These are phyloP conservation scores for Paecilomyces sp. DNA, from an alignment of 2,329 filamentous ascomycete species.

Conservation along the genomic window DNA sequence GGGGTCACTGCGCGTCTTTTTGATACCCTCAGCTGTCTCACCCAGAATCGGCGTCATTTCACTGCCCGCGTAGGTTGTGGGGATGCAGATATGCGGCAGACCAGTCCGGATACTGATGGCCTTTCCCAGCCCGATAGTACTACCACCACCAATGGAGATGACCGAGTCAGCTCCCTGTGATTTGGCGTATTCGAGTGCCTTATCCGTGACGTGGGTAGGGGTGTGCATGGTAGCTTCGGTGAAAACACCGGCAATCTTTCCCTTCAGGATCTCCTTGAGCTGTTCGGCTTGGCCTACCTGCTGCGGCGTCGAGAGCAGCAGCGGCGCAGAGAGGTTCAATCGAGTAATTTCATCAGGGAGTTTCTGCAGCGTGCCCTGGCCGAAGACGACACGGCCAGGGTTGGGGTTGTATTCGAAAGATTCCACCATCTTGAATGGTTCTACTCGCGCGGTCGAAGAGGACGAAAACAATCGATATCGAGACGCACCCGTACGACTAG, in stretches of 20 bases:
- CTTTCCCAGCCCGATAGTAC: constrained; percentile 57
- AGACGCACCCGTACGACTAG: not conserved
- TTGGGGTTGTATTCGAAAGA: constrained; percentile 50
- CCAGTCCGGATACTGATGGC: constrained; percentile 48
- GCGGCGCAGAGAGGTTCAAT: constrained; percentile 43
- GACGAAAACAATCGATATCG: not conserved
- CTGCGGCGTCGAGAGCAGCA: constrained; percentile 52
- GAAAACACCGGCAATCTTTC: constrained; percentile 46
- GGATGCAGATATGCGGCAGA: constrained; percentile 53
- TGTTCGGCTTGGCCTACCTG: constrained; percentile 42
- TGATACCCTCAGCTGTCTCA: constrained; percentile 52
- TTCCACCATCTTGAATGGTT: constrained; percentile 34
- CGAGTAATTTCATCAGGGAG: constrained; percentile 36
- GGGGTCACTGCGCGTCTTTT: constrained; percentile 51
- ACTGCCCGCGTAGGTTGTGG: constrained; percentile 56
- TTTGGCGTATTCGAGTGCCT: constrained; percentile 44
- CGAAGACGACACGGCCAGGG: constrained; percentile 51
- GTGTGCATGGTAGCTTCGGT: constrained; percentile 57
- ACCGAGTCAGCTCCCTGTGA: constrained; percentile 46
- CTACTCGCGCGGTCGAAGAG: not conserved
- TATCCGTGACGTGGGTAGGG: constrained; percentile 50
- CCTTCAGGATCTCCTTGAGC: constrained; percentile 39
- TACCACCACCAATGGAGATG: constrained; percentile 56
- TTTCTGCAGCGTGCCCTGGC: constrained; percentile 46
- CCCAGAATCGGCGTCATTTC: constrained; percentile 61